Conservation (phyloP, 2,329 filamentous ascomycete genomes). For the Colletotrichum incanum region DNA sequence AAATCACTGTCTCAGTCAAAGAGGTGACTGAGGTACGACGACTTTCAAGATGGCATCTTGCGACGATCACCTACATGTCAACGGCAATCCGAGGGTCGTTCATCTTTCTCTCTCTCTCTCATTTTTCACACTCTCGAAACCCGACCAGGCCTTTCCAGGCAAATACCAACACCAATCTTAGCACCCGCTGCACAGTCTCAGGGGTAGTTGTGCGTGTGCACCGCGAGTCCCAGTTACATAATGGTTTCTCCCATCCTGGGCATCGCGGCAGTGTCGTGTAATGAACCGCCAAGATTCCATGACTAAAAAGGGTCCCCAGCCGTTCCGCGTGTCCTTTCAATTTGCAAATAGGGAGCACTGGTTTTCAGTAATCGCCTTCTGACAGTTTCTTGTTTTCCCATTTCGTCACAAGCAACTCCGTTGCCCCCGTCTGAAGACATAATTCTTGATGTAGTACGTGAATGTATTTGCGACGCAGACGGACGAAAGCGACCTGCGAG, state of each 20-base stretch:
- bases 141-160: background rate
- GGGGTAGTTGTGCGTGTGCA: conserved; percentile 28
- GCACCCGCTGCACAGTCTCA: conserved; percentile 11
- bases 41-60: background rate
- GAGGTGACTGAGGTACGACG: background rate
- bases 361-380: background rate
- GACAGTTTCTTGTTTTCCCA: background rate
- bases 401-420: background rate
- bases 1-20: background rate
- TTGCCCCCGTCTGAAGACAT: background rate
- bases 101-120: background rate
- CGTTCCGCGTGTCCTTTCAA: conserved; percentile 11
- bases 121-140: too few species aligned
- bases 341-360: background rate
- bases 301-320: conserved; percentile 30
- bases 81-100: background rate
- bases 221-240: conserved; percentile 35
- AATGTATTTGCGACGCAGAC: conserved; percentile 42
- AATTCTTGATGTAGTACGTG: conserved; percentile 20
- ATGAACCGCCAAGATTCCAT: conserved; percentile 40
- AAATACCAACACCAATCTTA: background rate
- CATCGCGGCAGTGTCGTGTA: conserved; percentile 32
- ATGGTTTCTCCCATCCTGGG: conserved; percentile 30
- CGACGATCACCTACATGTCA: background rate
- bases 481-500: conserved; percentile 6